A percentile compares a stretch with the other conserved stretches of the same genome.
Conservation (phyloP, 345 rosid species). For the Murraya koenigii region DNA sequence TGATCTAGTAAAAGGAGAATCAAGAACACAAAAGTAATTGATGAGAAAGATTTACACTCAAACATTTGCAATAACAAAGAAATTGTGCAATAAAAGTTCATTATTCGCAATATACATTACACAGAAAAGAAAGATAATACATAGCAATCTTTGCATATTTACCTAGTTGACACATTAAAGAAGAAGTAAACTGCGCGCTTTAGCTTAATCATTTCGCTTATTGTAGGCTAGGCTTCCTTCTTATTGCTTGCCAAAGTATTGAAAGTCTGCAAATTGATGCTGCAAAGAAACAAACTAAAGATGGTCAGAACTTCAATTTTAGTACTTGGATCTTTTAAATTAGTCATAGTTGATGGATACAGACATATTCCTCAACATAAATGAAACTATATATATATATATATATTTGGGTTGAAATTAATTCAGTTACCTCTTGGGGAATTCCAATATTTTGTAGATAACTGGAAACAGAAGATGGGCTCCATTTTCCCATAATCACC, state of each 20-base stretch:
- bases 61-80: not conserved
- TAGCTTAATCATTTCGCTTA: conserved; percentile 9
- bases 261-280: conserved; percentile 32
- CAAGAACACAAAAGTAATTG: not conserved
- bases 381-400: not conserved
- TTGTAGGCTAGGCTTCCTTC: conserved; percentile 16
- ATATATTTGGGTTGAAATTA: not conserved
- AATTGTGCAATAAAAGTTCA: not conserved
- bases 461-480: conserved; percentile 23
- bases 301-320: not conserved
- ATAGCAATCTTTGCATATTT: not conserved
- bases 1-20: not conserved
- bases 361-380: not conserved
- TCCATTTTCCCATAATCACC: conserved; percentile 31
- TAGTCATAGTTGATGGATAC: not conserved
- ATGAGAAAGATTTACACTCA: not conserved
- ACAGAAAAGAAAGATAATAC: not conserved
- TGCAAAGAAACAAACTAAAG: conserved; percentile 21
- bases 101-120: not conserved
- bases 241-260: conserved; percentile 27
- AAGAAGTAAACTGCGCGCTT: not conserved
- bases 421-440: conserved; percentile 32
- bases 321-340: not conserved
- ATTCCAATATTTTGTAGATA: conserved; percentile 25
- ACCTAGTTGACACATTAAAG: not conserved